Evolutionary conservation across 1,139 yeast species (phyloP), one percentile per base, ranked within the genome.

Genomic region (Yamadazyma dendronema): DNA sequence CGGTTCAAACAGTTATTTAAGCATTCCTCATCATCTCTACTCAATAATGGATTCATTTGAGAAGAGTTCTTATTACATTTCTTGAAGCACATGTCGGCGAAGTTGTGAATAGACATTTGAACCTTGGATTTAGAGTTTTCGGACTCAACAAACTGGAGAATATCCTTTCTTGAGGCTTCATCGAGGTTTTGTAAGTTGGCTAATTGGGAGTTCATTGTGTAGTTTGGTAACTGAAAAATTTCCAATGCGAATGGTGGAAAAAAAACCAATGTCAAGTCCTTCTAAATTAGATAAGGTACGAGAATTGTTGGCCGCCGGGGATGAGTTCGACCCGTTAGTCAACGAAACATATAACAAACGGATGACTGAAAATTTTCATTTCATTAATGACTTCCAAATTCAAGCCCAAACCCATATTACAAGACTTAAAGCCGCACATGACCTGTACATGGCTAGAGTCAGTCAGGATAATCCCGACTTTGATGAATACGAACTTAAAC

Each of bases 81-180:
- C 60, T 84, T 85, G 72, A 88, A 90, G 61, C 97, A 90, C 73
- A 84, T 73, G 57, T 88, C 90, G 28, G 96, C 89, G 71, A 87
- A 88, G 56, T 74, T 79, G 59, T 88, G 95, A 45, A 88, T 84
- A 26, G 94, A 78, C 72, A 79, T 74, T 65, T 88, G 96, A 21
- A 90, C 88, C 65, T 88, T 87, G 39, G 95, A 82, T 65, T 86
- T 87, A 46, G 95, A 79, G 57, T 85, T 84, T 64, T 90, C 96
- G 10, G 83, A 67, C 56, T 88, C 95, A 37, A 89, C 69, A 67
- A 87, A 89, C 45, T 74, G 72, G 57, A 81, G 71, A 38, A 89
- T 79, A 48, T 88, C 95, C 53, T 80, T 76, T 59, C 86, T 80
- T 34, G 92, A 77, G 12, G 70, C 49, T 28, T 83, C 89, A 54